Evolutionary conservation across 2,329 filamentous ascomycete genomes (phyloP), one percentile per base, ranked within the genome.

Genomic region (Arthrocladium fulminans): DNA sequence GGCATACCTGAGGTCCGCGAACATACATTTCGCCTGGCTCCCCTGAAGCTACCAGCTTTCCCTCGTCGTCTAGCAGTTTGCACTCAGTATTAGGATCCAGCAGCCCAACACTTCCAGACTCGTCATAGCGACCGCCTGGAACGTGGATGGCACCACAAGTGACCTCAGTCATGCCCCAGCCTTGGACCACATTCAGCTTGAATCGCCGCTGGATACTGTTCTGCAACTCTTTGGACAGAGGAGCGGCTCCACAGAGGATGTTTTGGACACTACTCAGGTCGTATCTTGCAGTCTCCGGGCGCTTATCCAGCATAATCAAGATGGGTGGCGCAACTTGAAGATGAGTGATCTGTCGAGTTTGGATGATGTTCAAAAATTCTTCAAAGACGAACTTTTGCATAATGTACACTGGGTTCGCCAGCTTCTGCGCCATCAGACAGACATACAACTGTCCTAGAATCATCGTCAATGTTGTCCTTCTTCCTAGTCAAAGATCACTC

Each of bases 121-220:
- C 60, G 47, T 68, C 66, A 46, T 64, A 2, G 61, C 63, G 1
- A 70, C 63, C 67, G 3, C 64, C 61, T 0, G 68, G 67, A 6
- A 74, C 64, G 38, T 68, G 68, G n/a, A n/a, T 62, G 0, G 66
- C 71, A 0, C 65, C 65, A 5, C 63, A 66, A 45, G 47, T 52
- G 65, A 67, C 64, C 61, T 81, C 79, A 0, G 79, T 81, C 78
- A 81, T 80, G 3, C 79, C 79, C 72, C 76, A 80, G 1, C 74
- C 77, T 55, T 79, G 77, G 59, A 63, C 64, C 23, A 74, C 64
- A 35, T 65, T 62, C 19, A 70, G 52, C 3, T 61, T 55, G 47
- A 71, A 69, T 2, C 64, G 58, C 19, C 62, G 62, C 52, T 75
- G 70, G 19, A 76, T 71, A 45, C 74, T 70, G 46, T 66, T 65